Evolutionary conservation across 1,139 yeast genomes (phyloP).

Genomic region (Kurtzmaniella quercitrusa): DNA sequence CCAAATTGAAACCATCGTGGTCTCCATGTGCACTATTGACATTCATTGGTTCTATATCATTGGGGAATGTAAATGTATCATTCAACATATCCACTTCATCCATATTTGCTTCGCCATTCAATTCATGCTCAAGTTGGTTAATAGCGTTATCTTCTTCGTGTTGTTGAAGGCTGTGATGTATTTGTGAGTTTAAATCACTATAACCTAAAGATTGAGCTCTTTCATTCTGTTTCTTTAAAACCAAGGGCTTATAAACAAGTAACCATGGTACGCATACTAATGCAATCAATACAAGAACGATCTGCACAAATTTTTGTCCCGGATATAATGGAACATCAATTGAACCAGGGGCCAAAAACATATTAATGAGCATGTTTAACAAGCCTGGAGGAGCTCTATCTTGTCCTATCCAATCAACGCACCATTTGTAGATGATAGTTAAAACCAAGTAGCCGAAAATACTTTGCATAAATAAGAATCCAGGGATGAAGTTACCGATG

Average conservation of each 20-base stretch:
- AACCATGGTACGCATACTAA: slow-evolving; percentile 94
- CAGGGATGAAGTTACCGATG: slow-evolving; percentile 91
- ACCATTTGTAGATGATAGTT: slow-evolving; percentile 90
- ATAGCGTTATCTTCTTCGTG: slow-evolving; percentile 31
- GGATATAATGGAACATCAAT: slow-evolving; percentile 79
- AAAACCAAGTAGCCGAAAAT: slow-evolving; percentile 88
- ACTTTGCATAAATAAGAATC: slow-evolving; percentile 89
- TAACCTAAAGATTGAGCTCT: slow-evolving; percentile 33
- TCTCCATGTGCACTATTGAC: slow-evolving; percentile 22
- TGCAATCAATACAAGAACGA: slow-evolving; percentile 69
- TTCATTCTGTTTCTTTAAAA: slow-evolving; percentile 43
- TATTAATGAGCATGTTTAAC: slow-evolving; percentile 89
- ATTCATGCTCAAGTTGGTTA: slow-evolving; percentile 22
- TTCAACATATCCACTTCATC: slow-evolving; percentile 19
- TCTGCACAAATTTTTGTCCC: slow-evolving; percentile 80
- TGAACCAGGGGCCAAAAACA: slow-evolving; percentile 92
- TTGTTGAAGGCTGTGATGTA: slow-evolving; percentile 27
- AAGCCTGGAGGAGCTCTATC: slow-evolving; percentile 86
- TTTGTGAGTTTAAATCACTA: slow-evolving; percentile 30
- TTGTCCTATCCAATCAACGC: slow-evolving; percentile 80
- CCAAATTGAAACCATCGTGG: slow-evolving; percentile 61
- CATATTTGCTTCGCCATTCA: slow-evolving; percentile 16
- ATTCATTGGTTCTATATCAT: slow-evolving; percentile 44
- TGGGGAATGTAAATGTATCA: slow-evolving; percentile 37
- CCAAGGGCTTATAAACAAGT: slow-evolving; percentile 80